Conservation (phyloP, 208 protist genomes). For the Tetramitus jugosus region DNA sequence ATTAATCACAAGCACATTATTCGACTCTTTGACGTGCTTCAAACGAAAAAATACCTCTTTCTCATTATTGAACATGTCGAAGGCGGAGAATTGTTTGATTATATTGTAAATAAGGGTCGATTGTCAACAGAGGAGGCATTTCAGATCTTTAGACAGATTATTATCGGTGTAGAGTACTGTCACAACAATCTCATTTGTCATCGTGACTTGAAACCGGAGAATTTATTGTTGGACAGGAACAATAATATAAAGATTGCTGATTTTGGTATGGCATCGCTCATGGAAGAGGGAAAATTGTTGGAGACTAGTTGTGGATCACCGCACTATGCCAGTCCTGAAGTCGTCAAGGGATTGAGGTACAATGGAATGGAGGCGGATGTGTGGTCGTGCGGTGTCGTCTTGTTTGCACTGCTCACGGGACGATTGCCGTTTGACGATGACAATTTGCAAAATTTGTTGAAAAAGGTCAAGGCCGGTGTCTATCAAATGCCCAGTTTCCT, state of each 20-base stretch:
- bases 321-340: conserved; percentile 40
- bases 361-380: conserved; percentile 29
- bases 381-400: conserved; percentile 29
- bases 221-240: conserved; percentile 11
- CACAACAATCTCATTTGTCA: conserved; percentile 28
- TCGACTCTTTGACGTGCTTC: conserved; percentile 28
- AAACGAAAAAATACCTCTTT: conserved; percentile 65
- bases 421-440: conserved; percentile 33
- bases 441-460: conserved; percentile 13
- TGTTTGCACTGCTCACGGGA: conserved; percentile 30
- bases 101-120: conserved; percentile 23
- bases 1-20: conserved; percentile 27
- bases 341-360: conserved; percentile 31
- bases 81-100: conserved; percentile 29
- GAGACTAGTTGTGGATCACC: conserved; percentile 41
- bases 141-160: conserved; percentile 30
- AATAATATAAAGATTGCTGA: conserved; percentile 25
- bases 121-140: conserved; percentile 23
- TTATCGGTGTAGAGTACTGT: conserved; percentile 29
- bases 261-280: conserved; percentile 21
- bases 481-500: conserved; percentile 53
- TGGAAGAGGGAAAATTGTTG: conserved; percentile 27
- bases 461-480: conserved; percentile 26
- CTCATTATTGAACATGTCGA: conserved; percentile 76
- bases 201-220: conserved; percentile 22